Conservation (phyloP, 352 stramenopile species). For the Globisporangium yorkense region DNA sequence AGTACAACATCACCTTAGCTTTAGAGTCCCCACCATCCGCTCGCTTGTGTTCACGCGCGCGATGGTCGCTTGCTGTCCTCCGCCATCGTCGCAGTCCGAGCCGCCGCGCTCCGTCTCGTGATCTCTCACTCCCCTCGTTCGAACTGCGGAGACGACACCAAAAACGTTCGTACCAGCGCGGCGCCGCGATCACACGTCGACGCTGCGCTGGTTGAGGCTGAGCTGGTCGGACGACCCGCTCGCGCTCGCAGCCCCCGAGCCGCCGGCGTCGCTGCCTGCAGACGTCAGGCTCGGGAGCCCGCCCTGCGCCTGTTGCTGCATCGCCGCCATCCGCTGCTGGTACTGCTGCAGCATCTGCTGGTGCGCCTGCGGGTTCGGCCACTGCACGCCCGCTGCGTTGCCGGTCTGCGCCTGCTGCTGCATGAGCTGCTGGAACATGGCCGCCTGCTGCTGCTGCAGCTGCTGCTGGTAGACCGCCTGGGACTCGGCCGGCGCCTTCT, state of each 20-base stretch:
- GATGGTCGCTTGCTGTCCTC: no score
- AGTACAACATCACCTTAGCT: not conserved
- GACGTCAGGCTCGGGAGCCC: conserved; percentile 35
- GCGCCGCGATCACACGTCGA: conserved; percentile 41
- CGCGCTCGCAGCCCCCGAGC: conserved; percentile 16
- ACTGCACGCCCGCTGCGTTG: conserved; percentile 40
- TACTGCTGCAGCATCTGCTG: conserved; percentile 89
- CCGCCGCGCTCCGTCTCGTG: not conserved
- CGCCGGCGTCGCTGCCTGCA: conserved; percentile 29
- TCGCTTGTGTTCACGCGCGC: no score
- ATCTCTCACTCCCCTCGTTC: not conserved
- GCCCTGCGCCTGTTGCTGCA: conserved; percentile 51
- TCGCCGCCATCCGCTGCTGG: conserved; percentile 73
- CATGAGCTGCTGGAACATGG: conserved; percentile 84
- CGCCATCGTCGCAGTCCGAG: not conserved
- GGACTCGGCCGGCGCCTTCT: conserved; percentile 72
- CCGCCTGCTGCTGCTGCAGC: conserved; percentile 81
- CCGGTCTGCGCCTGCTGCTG: conserved; percentile 74
- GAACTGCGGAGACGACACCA: not conserved
- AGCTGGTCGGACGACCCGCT: conserved; percentile 54
- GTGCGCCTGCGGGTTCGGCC: conserved; percentile 77
- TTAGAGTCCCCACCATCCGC: not conserved
- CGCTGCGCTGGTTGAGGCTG: conserved; percentile 66
- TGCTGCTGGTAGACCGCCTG: conserved; percentile 86
- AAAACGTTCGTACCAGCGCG: not conserved